A percentile compares a stretch with the other conserved stretches of the same genome.
phyloP scores from a whole-genome alignment of 371 early-diverging fungal genomes.

The Syncephalastrum monosporum region DNA sequence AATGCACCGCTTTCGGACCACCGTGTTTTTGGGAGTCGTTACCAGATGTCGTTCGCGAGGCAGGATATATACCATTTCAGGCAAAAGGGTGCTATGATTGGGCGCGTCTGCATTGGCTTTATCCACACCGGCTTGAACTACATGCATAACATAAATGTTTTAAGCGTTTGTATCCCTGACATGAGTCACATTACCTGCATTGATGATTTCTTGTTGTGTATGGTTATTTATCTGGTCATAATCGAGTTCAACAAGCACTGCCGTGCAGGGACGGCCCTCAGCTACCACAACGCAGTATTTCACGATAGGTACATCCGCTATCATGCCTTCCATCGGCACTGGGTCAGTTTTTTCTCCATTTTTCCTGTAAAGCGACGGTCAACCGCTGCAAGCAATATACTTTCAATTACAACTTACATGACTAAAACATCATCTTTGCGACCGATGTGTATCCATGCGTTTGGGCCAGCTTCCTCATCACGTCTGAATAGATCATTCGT shows the following conservation, averaged over 20 bases:
- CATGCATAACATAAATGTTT: too few relatives aligned
- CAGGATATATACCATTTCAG: conserved; percentile 35
- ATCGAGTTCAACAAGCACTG: conserved; percentile 23
- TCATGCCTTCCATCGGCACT: conserved; percentile 25
- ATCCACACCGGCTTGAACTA: conserved; percentile 20
- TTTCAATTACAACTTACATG: conserved; percentile 8
- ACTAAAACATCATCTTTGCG: conserved; percentile 29
- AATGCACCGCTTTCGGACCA: conserved; percentile 19
- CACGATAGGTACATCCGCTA: conserved; percentile 18
- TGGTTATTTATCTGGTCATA: conserved; percentile 4
- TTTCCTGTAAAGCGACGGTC: conserved; percentile 7
- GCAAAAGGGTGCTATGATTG: conserved; percentile 24
- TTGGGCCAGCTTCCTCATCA: neutral
- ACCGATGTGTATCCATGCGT: conserved; percentile 18
- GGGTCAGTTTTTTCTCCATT: conserved; percentile 44
- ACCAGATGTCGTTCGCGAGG: conserved; percentile 18
- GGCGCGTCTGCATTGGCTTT: conserved; percentile 28
- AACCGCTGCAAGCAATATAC: neutral
- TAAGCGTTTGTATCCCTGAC: too few relatives aligned
- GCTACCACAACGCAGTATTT: conserved; percentile 25
- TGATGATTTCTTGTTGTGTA: conserved; percentile 10
- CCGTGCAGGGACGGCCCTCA: conserved; percentile 21
- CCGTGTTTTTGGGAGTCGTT: conserved; percentile 30
- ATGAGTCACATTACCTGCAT: conserved; percentile 4
- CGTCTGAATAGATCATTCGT: conserved; percentile 28